Base-by-base conservation (phyloP, 257 asterid species). In the Orobanche coerulescens region DNA sequence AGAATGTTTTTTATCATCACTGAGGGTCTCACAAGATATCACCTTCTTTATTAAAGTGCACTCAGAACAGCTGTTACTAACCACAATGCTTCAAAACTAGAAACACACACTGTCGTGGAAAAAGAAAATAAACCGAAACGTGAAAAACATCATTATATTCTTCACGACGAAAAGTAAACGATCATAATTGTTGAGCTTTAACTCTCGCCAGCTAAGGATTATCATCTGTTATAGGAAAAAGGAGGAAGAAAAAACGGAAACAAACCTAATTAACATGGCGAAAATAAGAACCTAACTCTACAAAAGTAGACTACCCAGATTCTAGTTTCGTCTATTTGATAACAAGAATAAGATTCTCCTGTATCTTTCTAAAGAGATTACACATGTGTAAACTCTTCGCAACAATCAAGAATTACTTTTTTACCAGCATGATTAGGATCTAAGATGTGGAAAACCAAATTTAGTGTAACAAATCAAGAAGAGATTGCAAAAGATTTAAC, bases 1-100 rank as follows among this genome's bases (percentile, higher is more conserved):
- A 85, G 83, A 52, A 85, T 85, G 56, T 85, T 85, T 52, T 79
- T 85, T 63, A 85, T 78, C 94, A 85, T 85, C 67, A 78, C 81
- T 78, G 9, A 33, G 69, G 16, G 48, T n/a, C 64, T 3, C 60
- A 58, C 36, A 65, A 66, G n/a, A 22, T 64, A 46, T 65, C 75
- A 68, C 14, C 1, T 42, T 16, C 15, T 61, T 68, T 73, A 67
- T 61, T 70, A 52, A 65, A 56, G 49, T 47, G 47, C 23, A 54
- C 52, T 66, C 33, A 14, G 7, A 62, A 71, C 39, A 31, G 51
- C 75, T 61, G 16, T 18, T 16, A 58, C 28, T 52, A 40, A 59
- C 65, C 76, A 20, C 69, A 66, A 66, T 44, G 61, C 62, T 53
- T 46, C 53, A 30, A 43, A 68, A 24, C 65, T 20, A 11, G 31